Evolutionary conservation across 441 rosid genomes (phyloP).

Genomic region (Gossypium trilobum): DNA sequence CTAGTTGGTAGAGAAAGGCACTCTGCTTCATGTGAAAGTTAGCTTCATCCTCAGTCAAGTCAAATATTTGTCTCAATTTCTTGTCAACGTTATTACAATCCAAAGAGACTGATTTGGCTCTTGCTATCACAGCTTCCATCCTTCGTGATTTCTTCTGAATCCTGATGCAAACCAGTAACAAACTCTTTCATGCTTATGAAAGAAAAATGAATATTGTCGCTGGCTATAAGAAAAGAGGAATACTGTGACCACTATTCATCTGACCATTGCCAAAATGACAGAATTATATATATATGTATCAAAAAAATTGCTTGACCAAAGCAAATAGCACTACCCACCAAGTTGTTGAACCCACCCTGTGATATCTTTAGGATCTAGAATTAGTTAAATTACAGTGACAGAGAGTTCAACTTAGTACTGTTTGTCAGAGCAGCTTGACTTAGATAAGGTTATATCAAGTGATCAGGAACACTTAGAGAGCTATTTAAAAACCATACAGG

Average conservation of each 20-base stretch:
- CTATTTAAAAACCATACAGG: background rate
- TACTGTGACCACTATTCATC: background rate
- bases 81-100: slow-evolving; percentile 87
- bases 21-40: slow-evolving; percentile 89
- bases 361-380: background rate
- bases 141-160: slow-evolving; percentile 47
- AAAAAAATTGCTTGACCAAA: background rate
- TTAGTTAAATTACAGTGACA: background rate
- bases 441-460: background rate
- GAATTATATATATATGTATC: background rate
- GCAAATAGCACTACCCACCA: background rate
- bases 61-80: slow-evolving; percentile 83
- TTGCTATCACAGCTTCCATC: slow-evolving; percentile 62
- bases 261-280: background rate
- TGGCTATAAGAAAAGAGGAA: background rate
- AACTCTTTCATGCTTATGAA: background rate
- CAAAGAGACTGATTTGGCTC: slow-evolving; percentile 56
- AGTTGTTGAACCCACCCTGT: background rate
- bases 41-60: slow-evolving; percentile 85
- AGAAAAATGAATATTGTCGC: background rate
- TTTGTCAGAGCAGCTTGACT: background rate
- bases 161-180: slow-evolving; percentile 35
- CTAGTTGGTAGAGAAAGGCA: slow-evolving; percentile 85
- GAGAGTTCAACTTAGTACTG: background rate
- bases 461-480: background rate